Evolutionary conservation across 257 asterid genomes (phyloP).

Genomic region (Forsythia suspensa): DNA sequence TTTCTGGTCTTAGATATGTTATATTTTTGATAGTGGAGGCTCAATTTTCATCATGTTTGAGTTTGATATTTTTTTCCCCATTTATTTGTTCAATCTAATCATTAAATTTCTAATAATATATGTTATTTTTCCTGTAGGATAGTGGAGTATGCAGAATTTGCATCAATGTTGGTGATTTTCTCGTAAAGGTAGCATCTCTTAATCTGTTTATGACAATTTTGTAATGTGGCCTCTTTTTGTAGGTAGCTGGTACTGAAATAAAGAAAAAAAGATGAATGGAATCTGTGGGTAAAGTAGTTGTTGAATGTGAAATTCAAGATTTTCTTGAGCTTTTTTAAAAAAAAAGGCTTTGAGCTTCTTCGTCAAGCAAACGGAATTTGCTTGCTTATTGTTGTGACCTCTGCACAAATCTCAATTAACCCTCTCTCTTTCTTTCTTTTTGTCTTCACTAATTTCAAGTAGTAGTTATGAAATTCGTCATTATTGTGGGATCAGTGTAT

Average conservation of each 20-base stretch:
- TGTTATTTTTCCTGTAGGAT: too few species aligned
- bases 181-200: too few species aligned
- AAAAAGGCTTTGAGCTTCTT: constrained; percentile 23
- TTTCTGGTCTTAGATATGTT: too few species aligned
- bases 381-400: constrained; percentile 1
- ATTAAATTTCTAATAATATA: too few species aligned
- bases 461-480: constrained; percentile 8
- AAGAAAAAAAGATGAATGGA: neutral
- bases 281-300: constrained; percentile 15
- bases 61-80: too few species aligned
- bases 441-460: constrained; percentile 3
- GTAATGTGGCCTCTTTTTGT: constrained; percentile 8
- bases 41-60: too few species aligned
- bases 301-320: neutral
- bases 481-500: constrained; percentile 23
- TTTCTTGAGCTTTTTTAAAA: neutral
- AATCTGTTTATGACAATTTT: neutral
- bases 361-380: constrained; percentile 41
- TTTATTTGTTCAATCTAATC: too few species aligned
- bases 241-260: constrained; percentile 11
- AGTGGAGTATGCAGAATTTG: too few species aligned
- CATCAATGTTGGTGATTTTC: too few species aligned
- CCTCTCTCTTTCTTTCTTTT: neutral
- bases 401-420: constrained; percentile 36
- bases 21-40: too few species aligned